Evolutionary conservation across 768 basidiomycete genomes (phyloP), one percentile per base, ranked within the genome.

Genomic region (Naganishia vaughanmartiniae): DNA sequence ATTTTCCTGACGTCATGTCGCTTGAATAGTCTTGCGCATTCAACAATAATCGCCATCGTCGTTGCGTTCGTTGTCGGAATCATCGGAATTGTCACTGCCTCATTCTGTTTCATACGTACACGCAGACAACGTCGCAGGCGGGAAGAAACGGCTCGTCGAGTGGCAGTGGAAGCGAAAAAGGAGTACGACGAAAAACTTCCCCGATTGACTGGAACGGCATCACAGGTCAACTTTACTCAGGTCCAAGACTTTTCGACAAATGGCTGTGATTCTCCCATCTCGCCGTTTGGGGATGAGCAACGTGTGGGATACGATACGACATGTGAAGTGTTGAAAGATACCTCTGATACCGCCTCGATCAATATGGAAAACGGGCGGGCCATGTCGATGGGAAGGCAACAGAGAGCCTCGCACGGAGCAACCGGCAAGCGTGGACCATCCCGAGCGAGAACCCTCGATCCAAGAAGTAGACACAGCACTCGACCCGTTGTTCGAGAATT

Each of bases 41-140:
- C 60, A 42, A 63, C 60, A 14, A 63, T 63, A 24, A 63, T 63
- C 60, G 60, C 60, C 4, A 63, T 63, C 60, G 60, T 63, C 19
- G 60, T 63, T 7, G 60, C 60, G 4, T 63, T 63, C 28, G 60
- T 63, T 2, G 60, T 34, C 15, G 60, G 60, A 24, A 63, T 63
- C 60, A 30, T 34, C 14, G 57, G 57, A 4, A 58, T 58, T 21
- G 34, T 58, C 11, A 63, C 60, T 3, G 24, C 60, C 24, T 63
- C 60, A n/a, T 45, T 63, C 39, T 63, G 60, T 26, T 17, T 63
- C 60, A 46, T 63, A 10, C 60, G 60, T 6, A 11, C 36, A 7
- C 60, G 60, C n/a, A 42, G 39, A 46, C 36, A 42, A 10, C 33
- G 60, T 26, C 60, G 60, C 12, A 42, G 39, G 28, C 12, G 60